Base-by-base conservation (phyloP, 768 basidiomycete species). In the Tubosaeta sp. region DNA sequence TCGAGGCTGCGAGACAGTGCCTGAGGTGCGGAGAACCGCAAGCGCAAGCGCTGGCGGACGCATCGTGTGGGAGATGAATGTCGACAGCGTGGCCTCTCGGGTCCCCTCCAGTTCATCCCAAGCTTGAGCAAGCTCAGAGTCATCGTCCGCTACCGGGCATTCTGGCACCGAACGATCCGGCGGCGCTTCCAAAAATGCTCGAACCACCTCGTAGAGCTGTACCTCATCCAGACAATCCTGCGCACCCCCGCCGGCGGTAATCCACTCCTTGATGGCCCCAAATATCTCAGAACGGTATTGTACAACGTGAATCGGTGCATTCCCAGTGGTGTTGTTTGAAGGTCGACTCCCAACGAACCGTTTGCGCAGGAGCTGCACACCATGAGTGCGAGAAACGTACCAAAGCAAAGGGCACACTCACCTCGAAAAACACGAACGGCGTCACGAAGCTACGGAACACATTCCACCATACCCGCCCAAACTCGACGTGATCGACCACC, bases 371-470 rank as follows among this genome's bases (percentile, higher is more conserved):
- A 91, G 75, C 89, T 93, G 59, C 3, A 3, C 27, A 9, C 10
- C 25, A 16, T 66, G 12, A 61, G 62, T 16, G 43, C 46, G 19
- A 14, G 2, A 29, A 43, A 16, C 19, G 29, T 9, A 14, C 9
- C 11, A n/a, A 19, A 9, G 3, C 22, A 17, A 22, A n/a, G 7
- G 17, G 22, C 39, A 43, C 43, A 51, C 79, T 44, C 60, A 90
- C 91, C 83, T 92, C 89, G 64, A 93, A 91, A 60, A 93, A 88
- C 2, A 86, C 86, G 8, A 86, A 66, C 0, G 91, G 90, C 0
- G 86, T 84, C 9, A 92, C 80, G 58, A 92, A 90, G 60, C 86
- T 89, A 38, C 91, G 76, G 64, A 88, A 93, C 17, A 82, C 81
- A 55, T 79, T 84, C 88, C 90, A 93, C 88, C 90, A 93, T 3